Evolutionary conservation across 75 land plant genomes (phyloP).

Genomic region (Pinus tabuliformis): DNA sequence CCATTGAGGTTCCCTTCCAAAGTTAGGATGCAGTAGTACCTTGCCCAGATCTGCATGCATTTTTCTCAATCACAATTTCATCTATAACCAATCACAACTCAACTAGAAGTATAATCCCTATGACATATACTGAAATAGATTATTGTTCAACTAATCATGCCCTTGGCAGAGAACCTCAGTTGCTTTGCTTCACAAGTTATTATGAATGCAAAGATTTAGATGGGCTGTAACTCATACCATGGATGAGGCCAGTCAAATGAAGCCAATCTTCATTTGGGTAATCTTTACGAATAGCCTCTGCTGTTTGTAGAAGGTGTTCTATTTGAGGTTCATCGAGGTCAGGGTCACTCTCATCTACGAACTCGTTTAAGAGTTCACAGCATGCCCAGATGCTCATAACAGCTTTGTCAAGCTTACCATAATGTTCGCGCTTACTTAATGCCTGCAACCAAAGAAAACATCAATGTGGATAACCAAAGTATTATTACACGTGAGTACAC

Average conservation of each 20-base stretch:
- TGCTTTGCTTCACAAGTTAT: not conserved
- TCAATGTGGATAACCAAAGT: not conserved
- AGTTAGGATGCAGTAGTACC: slow-evolving; percentile 76
- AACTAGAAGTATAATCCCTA: not conserved
- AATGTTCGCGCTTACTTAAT: slow-evolving; percentile 60
- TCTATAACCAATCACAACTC: not conserved
- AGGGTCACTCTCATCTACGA: slow-evolving; percentile 83
- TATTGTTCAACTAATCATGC: not conserved
- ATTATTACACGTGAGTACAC: not conserved
- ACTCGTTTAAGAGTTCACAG: slow-evolving; percentile 74
- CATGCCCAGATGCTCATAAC: slow-evolving; percentile 94
- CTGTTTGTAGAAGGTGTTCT: slow-evolving; percentile 77
- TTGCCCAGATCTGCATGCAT: slow-evolving; percentile 79
- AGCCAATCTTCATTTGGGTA: slow-evolving; percentile 90
- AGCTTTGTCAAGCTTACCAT: slow-evolving; percentile 45
- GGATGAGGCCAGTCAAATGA: slow-evolving; percentile 81
- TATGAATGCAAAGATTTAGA: not conserved
- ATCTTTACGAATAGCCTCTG: slow-evolving; percentile 81
- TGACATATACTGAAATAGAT: not conserved
- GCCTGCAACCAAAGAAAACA: slow-evolving; percentile 40
- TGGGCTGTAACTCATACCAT: slow-evolving; percentile 36
- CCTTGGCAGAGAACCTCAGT: not conserved
- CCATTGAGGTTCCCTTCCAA: slow-evolving; percentile 90
- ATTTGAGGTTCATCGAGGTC: slow-evolving; percentile 91
- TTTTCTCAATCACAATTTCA: not conserved